Percentiles rank a stretch among this genome's conserved stretches.
Conservation (phyloP, 257 asterid genomes). For the Prunella vulgaris region DNA sequence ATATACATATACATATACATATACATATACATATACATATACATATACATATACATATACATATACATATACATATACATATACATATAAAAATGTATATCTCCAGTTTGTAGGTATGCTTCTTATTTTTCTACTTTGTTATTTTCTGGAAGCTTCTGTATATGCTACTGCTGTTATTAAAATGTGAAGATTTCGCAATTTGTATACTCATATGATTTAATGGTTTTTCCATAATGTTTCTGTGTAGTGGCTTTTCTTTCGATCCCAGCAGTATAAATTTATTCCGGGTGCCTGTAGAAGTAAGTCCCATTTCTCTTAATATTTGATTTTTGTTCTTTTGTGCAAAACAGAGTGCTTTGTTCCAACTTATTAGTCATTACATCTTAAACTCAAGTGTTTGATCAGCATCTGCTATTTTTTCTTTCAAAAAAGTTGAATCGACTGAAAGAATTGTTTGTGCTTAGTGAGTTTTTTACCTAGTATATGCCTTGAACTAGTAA, state of each 20-base stretch:
- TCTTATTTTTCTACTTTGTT: background rate
- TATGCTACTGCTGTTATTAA: background rate
- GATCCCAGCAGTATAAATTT: constrained; percentile 60
- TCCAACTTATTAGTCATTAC: background rate
- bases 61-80: no score
- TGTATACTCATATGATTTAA: no score
- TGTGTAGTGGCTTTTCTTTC: constrained; percentile 61
- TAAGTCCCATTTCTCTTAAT: constrained; percentile 29
- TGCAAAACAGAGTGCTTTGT: no score
- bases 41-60: no score
- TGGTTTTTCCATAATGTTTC: background rate
- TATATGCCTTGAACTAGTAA: background rate
- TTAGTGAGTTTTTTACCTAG: background rate
- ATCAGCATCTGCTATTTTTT: background rate
- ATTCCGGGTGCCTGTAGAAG: constrained; percentile 55
- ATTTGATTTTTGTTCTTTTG: background rate
- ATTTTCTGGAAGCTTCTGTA: background rate
- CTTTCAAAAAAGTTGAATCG: background rate
- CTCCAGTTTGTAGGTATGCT: no score
- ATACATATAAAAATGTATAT: no score
- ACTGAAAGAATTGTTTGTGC: background rate
- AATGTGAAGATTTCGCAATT: background rate
- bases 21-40: no score
- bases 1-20: no score
- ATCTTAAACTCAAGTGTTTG: background rate